A percentile compares a stretch with the other conserved stretches of the same genome.
phyloP scores from a whole-genome alignment of 495 filamentous ascomycete species.

The Friedmanniomyces endolithicus region DNA sequence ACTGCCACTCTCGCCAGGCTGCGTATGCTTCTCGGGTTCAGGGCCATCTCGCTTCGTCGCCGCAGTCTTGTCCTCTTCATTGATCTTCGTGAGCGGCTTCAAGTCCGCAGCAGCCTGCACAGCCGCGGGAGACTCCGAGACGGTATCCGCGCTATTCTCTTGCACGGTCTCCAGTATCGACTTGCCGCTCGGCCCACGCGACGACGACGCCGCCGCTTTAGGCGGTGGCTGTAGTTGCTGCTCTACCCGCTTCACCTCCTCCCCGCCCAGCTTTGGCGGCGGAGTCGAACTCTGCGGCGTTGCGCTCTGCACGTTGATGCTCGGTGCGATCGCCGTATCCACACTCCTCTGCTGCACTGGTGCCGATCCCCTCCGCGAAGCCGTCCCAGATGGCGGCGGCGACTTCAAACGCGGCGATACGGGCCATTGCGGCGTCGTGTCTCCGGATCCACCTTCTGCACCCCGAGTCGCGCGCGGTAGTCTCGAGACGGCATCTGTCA shows the following conservation, averaged over 20 bases:
- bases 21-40: slow-evolving; percentile 17
- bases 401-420: slow-evolving; percentile 54
- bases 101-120: slow-evolving; percentile 16
- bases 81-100: slow-evolving; percentile 27
- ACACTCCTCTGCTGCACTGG: slow-evolving; percentile 30
- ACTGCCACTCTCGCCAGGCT: slow-evolving; percentile 44
- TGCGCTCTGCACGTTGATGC: slow-evolving; percentile 45
- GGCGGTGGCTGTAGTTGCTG: slow-evolving; percentile 33
- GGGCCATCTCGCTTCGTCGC: slow-evolving; percentile 29
- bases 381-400: slow-evolving; percentile 43
- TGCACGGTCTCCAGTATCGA: slow-evolving; percentile 83
- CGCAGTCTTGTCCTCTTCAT: slow-evolving; percentile 36
- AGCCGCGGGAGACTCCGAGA: slow-evolving; percentile 14
- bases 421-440: slow-evolving; percentile 54
- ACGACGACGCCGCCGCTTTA: slow-evolving; percentile 26
- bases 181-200: slow-evolving; percentile 52
- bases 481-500: slow-evolving; percentile 44
- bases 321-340: slow-evolving; percentile 26
- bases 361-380: slow-evolving; percentile 21
- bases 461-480: slow-evolving; percentile 51
- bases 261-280: slow-evolving; percentile 35
- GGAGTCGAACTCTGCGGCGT: slow-evolving; percentile 37
- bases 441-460: slow-evolving; percentile 29
- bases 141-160: slow-evolving; percentile 55
- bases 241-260: slow-evolving; percentile 47